Evolutionary conservation across 2,329 filamentous ascomycete species (phyloP).

Genomic region (Acrocalymma vagum): DNA sequence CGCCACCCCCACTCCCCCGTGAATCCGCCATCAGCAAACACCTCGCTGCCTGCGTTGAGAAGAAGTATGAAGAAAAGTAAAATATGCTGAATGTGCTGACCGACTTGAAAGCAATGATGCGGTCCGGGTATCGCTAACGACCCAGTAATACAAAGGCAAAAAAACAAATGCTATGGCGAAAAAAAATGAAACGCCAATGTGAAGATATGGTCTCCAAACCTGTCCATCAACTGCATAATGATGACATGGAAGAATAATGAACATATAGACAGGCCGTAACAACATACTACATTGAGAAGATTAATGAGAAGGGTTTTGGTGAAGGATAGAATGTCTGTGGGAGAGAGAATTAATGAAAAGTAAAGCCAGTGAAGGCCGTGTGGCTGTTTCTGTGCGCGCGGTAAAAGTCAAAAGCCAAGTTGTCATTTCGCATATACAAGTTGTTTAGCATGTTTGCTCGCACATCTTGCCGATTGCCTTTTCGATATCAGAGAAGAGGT

Average conservation of each 20-base stretch:
- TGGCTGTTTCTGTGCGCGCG: conserved; percentile 14
- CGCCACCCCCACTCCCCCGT: conserved; percentile 26
- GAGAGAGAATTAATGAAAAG: conserved; percentile 28
- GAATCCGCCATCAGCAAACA: conserved; percentile 20
- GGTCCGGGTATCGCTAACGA: conserved; percentile 39
- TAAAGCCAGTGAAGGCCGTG: conserved; percentile 20
- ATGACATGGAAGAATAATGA: conserved; percentile 14
- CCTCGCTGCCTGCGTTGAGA: conserved; percentile 17
- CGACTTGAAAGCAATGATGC: conserved; percentile 25
- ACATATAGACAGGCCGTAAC: conserved; percentile 35
- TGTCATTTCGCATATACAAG: conserved; percentile 15
- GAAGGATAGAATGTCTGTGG: conserved; percentile 7
- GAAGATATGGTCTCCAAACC: no score
- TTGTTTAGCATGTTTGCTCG: conserved; percentile 48
- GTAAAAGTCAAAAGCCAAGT: conserved; percentile 8
- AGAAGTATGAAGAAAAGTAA: conserved; percentile 21
- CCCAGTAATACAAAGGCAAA: conserved; percentile 22
- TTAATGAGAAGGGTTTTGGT: conserved; percentile 24
- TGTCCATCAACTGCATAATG: no score
- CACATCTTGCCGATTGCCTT: conserved; percentile 53
- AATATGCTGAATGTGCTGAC: conserved; percentile 22
- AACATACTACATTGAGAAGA: conserved; percentile 33
- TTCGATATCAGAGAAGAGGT: conserved; percentile 52
- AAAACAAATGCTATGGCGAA: conserved; percentile 7
- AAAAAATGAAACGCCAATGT: conserved; percentile 14